phyloP scores from a whole-genome alignment of 1,284 basidiomycete genomes.

The Cryptococcus sp. region DNA sequence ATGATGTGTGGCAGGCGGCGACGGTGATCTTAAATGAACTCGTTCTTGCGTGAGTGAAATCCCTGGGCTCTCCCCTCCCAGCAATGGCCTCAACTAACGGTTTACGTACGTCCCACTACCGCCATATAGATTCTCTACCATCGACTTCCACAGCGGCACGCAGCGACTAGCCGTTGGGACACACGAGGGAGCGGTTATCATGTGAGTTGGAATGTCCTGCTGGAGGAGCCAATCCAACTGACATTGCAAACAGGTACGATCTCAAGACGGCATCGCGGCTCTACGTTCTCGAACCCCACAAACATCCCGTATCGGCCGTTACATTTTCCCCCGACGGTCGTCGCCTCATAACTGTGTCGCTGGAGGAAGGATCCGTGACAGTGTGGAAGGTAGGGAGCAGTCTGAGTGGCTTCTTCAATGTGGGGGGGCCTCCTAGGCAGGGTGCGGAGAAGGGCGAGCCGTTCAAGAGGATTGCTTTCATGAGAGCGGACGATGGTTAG shows the following conservation, averaged over 20 bases:
- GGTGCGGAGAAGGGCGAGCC: conserved; percentile 71
- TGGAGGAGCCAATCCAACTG: too few species aligned
- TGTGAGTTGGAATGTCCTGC: conserved; percentile 48
- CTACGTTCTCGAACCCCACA: conserved; percentile 91
- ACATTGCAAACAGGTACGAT: conserved; percentile 62
- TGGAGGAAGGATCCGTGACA: conserved; percentile 75
- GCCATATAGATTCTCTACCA: conserved; percentile 82
- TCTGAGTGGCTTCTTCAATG: conserved; percentile 81
- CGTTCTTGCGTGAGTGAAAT: conserved; percentile 70
- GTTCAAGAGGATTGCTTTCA: conserved; percentile 75
- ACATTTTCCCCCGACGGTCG: conserved; percentile 91
- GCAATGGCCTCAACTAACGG: neutral
- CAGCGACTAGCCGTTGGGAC: conserved; percentile 93
- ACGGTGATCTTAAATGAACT: conserved; percentile 89
- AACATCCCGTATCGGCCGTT: conserved; percentile 69
- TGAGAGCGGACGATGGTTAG: conserved; percentile 53
- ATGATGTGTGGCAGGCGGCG: conserved; percentile 82
- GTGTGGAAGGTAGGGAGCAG: conserved; percentile 89
- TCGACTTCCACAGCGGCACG: conserved; percentile 80
- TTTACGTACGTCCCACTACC: too few species aligned
- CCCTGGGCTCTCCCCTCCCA: neutral
- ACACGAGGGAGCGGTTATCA: conserved; percentile 84
- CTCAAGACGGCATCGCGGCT: conserved; percentile 91
- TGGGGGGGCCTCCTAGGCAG: conserved; percentile 87
- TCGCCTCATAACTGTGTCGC: conserved; percentile 77